Evolutionary conservation across 768 basidiomycete species (phyloP).

Genomic region (Megacollybia marginata): DNA sequence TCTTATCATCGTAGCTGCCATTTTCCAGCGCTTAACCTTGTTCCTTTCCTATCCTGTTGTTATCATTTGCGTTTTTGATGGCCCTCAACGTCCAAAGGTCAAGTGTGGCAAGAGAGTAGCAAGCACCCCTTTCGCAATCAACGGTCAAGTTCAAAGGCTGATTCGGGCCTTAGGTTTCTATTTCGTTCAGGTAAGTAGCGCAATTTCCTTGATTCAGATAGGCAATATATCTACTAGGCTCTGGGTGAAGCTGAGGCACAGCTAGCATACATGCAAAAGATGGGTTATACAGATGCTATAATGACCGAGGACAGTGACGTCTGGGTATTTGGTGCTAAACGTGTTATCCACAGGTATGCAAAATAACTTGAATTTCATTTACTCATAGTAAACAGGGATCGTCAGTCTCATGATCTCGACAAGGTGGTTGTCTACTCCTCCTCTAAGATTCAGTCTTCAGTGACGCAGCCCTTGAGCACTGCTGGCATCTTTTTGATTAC

Average conservation of each 20-base stretch:
- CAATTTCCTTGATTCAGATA: neutral
- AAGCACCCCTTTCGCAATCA: neutral
- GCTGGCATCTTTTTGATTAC: no score
- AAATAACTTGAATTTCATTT: no score
- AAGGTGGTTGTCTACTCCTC: no score
- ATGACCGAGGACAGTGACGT: neutral
- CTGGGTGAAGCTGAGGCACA: neutral
- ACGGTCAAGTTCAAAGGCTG: neutral
- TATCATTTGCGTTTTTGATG: conserved; percentile 40
- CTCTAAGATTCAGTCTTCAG: no score
- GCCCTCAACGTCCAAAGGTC: conserved; percentile 27
- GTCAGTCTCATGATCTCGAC: no score
- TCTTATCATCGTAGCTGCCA: no score
- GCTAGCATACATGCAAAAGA: neutral
- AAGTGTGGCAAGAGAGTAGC: conserved; percentile 26
- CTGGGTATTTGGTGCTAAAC: neutral
- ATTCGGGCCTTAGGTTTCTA: neutral
- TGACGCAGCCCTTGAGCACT: no score
- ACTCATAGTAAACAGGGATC: no score
- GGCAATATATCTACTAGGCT: neutral
- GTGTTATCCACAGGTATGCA: neutral
- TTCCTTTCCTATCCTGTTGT: conserved; percentile 27
- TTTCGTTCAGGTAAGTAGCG: neutral
- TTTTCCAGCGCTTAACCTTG: conserved; percentile 31
- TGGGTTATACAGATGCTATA: neutral